Evolutionary conservation across 768 basidiomycete species (phyloP).

Genomic region (Rubroboletus pulcherrimus): DNA sequence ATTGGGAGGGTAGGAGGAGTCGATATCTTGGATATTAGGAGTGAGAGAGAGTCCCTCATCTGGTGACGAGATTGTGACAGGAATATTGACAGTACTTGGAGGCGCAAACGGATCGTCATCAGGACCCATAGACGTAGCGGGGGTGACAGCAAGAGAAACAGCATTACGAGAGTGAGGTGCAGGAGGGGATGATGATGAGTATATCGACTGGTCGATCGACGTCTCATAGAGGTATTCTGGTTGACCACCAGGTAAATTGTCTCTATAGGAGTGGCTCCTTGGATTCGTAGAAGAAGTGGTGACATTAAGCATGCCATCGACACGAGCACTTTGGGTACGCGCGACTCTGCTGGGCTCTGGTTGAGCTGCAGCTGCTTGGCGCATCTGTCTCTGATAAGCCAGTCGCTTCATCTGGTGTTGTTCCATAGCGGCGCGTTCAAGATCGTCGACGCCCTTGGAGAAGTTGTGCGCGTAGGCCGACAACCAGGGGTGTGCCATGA

Average conservation of each 20-base stretch:
- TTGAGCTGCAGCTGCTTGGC: constrained; percentile 40
- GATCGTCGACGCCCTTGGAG: constrained; percentile 66
- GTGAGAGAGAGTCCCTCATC: constrained; percentile 20
- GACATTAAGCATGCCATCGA: constrained; percentile 40
- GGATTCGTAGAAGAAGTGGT: constrained; percentile 33
- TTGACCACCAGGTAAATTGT: constrained; percentile 43
- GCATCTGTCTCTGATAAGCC: constrained; percentile 80
- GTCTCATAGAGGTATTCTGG: constrained; percentile 77
- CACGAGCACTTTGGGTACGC: constrained; percentile 54
- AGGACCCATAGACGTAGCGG: constrained; percentile 38
- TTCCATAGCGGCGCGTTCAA: constrained; percentile 78
- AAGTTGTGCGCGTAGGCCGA: constrained; percentile 48
- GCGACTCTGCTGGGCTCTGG: constrained; percentile 32
- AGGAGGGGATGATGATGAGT: constrained; percentile 35
- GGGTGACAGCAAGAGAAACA: constrained; percentile 40
- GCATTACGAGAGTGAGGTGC: constrained; percentile 38
- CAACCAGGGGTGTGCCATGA: constrained; percentile 92
- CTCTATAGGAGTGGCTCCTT: constrained; percentile 45
- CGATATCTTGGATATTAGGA: constrained; percentile 19
- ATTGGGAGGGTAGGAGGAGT: constrained; percentile 19
- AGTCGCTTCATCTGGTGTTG: constrained; percentile 81
- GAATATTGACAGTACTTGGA: constrained; percentile 27
- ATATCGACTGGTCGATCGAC: constrained; percentile 53
- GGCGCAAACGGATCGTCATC: constrained; percentile 76
- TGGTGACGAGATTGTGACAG: constrained; percentile 28